Conservation (phyloP, 169 alveolate species). For the Plasmodium vivax region DNA sequence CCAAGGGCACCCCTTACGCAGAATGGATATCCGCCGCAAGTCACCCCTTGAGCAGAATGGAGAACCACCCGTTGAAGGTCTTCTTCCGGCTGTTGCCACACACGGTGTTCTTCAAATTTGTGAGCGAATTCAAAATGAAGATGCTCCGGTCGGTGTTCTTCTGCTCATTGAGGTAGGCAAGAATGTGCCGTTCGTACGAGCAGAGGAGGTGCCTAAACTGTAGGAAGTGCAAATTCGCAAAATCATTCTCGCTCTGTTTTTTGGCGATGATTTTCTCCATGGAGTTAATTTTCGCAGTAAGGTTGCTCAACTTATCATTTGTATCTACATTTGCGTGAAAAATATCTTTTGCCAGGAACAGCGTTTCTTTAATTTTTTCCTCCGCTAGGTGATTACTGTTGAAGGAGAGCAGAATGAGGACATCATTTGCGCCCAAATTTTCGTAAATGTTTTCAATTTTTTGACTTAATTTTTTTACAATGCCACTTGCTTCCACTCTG, state of each 20-base stretch:
- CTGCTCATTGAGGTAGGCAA: conserved; percentile 29
- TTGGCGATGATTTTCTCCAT: conserved; percentile 12
- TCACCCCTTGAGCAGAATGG: conserved; percentile 27
- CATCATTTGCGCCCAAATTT: conserved; percentile 33
- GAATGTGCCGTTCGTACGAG: conserved; percentile 24
- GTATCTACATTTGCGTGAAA: conserved; percentile 29
- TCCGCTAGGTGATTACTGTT: conserved; percentile 50
- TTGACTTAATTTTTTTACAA: conserved; percentile 40
- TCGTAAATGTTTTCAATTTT: conserved; percentile 45
- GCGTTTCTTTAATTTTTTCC: conserved; percentile 62
- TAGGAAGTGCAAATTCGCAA: not conserved
- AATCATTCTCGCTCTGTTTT: conserved; percentile 11
- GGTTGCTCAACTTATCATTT: conserved; percentile 8
- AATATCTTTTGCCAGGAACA: conserved; percentile 47
- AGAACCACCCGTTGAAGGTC: conserved; percentile 64
- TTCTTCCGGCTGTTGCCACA: not conserved
- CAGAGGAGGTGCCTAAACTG: conserved; percentile 19
- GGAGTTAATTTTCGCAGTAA: conserved; percentile 17
- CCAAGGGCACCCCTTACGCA: not conserved
- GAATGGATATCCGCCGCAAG: not conserved
- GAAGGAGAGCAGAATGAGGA: conserved; percentile 41
- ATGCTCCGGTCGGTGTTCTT: conserved; percentile 26
- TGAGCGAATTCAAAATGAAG: conserved; percentile 40
- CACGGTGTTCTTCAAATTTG: conserved; percentile 20
- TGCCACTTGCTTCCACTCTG: conserved; percentile 48